A percentile compares a stretch with the other conserved stretches of the same genome.
These are phyloP conservation scores for Fusarium palustre DNA, from an alignment of 2,329 filamentous ascomycete genomes.

Conservation along the genomic window DNA sequence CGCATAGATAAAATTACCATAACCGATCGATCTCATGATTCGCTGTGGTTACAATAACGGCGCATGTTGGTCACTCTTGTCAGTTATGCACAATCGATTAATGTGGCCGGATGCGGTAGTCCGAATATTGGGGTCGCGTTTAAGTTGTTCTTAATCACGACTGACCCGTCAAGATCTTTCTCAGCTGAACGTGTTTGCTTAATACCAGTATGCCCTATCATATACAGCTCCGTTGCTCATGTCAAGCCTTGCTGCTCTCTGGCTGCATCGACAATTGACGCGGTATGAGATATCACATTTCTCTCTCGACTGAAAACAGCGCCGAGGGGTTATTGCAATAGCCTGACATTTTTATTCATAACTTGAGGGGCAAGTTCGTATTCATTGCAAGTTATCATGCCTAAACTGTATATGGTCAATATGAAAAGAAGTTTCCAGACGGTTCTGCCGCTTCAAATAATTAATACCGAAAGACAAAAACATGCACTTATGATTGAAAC, in stretches of 20 bases:
- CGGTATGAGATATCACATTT: neutral
- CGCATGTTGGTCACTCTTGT: constrained; percentile 13
- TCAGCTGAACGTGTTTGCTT: neutral
- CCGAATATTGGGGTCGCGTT: constrained; percentile 5
- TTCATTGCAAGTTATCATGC: neutral
- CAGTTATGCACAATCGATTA: constrained; percentile 7
- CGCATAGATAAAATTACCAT: constrained; percentile 12
- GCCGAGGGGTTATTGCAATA: neutral
- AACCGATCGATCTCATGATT: constrained; percentile 39
- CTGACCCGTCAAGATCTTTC: neutral
- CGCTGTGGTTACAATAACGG: constrained; percentile 12
- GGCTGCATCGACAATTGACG: neutral
- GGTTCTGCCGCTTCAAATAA: neutral
- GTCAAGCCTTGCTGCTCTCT: neutral
- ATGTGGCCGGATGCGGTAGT: constrained; percentile 29
- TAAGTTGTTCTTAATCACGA: neutral
- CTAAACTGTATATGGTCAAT: neutral
- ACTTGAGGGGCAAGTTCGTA: neutral
- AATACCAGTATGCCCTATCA: neutral
- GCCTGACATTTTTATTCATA: neutral
- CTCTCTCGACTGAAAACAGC: neutral
- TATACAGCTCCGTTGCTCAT: neutral
- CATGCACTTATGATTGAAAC: too few species aligned
- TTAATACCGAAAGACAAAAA: neutral
- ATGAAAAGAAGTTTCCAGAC: neutral